Evolutionary conservation across 768 basidiomycete genomes (phyloP), one percentile per base, ranked within the genome.

Genomic region (Amanita exitialis): DNA sequence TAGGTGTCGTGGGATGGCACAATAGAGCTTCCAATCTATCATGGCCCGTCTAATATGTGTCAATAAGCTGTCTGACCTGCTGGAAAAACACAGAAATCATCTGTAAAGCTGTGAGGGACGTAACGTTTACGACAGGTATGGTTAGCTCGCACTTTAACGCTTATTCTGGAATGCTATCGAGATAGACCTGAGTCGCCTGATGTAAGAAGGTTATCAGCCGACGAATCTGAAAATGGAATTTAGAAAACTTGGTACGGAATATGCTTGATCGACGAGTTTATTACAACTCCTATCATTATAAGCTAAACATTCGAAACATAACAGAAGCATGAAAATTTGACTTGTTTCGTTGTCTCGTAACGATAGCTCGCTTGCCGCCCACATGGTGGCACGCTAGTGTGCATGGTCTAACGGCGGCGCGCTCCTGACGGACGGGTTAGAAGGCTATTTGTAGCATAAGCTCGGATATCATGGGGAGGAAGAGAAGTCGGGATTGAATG

Each of bases 291-390:
- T 44, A 51, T 51, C 35, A 51, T 18, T 38, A 16, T 35, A 43
- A 49, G 49, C 28, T 38, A 48, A 49, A 49, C 28, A 49, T 49
- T 49, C 30, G 10, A 41, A 49, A 49, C 48, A 49, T 49, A 18
- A 41, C 38, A 41, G 48, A 49, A 39, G 48, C 37, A 10, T 35
- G 12, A 37, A 27, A 47, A 47, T 21, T 47, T 36, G 18, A 27
- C 18, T 21, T 32, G n/a, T 35, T 35, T 20, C 10, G 34, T 37
- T 38, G 35, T 23, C 16, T n/a, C 10, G 23, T 21, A 16, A 23
- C n/a, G 12, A 15, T 7, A 4, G 9, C 20, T 15, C 3, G 32
- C 12, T 9, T 20, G 35, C 21, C 9, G 35, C 18, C 15, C 20
- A 21, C 21, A n/a, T 5, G n/a, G 48, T 36, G 38, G 27, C 38